Percentiles rank a stretch among this genome's conserved stretches.
phyloP scores from a whole-genome alignment of 805 yeast species.

The Metschnikowia amazonensis region DNA sequence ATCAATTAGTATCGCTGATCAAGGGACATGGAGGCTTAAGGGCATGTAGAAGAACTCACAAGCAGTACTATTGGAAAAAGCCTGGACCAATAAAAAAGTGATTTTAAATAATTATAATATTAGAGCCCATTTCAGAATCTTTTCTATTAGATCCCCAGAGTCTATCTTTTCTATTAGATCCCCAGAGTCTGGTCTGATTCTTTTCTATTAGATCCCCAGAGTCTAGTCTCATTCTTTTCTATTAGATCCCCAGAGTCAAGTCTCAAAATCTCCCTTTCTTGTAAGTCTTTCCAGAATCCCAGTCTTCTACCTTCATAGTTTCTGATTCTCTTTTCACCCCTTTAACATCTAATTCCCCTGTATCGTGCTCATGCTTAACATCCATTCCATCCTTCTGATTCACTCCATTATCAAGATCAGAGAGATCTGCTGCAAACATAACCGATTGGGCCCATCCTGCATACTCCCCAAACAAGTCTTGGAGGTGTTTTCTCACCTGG shows the following conservation, averaged over 20 bases:
- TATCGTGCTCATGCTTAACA: slow-evolving; percentile 14
- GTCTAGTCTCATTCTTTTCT: too few relatives aligned
- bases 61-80: slow-evolving; percentile 76
- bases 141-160: too few relatives aligned
- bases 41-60: slow-evolving; percentile 89
- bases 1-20: slow-evolving; percentile 62
- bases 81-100: slow-evolving; percentile 47
- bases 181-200: too few relatives aligned
- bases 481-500: slow-evolving; percentile 56
- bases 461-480: slow-evolving; percentile 74
- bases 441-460: slow-evolving; percentile 99
- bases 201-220: too few relatives aligned
- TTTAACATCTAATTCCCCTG: slow-evolving; percentile 1
- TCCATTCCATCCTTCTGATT: slow-evolving; percentile 27
- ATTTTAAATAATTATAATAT: too few relatives aligned
- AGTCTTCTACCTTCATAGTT: slow-evolving; percentile 4
- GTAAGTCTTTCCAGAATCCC: background rate
- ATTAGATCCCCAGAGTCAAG: background rate
- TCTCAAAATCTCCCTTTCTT: background rate
- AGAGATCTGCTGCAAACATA: slow-evolving; percentile 78
- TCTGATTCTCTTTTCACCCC: background rate
- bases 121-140: too few relatives aligned
- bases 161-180: too few relatives aligned
- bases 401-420: slow-evolving; percentile 66
- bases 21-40: slow-evolving; percentile 81